Evolutionary conservation across 2,329 filamentous ascomycete genomes (phyloP).

Genomic region (Nectriaceae sp.): DNA sequence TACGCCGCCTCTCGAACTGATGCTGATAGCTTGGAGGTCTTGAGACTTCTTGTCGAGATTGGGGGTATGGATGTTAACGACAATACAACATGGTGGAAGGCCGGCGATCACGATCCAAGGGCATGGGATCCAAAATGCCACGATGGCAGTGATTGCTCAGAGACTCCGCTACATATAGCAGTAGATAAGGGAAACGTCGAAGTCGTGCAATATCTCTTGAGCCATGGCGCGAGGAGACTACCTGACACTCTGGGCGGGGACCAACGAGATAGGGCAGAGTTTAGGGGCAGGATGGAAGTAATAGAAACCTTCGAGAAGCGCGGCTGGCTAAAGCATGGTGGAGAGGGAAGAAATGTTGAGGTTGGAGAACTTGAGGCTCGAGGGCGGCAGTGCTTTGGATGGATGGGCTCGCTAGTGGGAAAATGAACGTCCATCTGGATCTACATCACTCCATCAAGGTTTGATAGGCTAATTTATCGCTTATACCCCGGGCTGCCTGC

Average conservation of each 20-base stretch:
- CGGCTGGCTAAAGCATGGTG: slow-evolving; percentile 76
- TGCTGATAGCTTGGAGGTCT: slow-evolving; percentile 2
- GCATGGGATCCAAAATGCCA: slow-evolving; percentile 8
- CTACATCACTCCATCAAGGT: no score
- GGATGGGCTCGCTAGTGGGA: no score
- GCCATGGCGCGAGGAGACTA: slow-evolving; percentile 6
- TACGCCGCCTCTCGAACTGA: slow-evolving; percentile 4
- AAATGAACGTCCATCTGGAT: no score
- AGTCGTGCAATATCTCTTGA: slow-evolving; percentile 6
- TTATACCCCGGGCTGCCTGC: no score
- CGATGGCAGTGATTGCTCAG: slow-evolving; percentile 7
- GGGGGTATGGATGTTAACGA: slow-evolving; percentile 15
- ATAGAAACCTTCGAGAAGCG: slow-evolving; percentile 26
- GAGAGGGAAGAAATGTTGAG: no score
- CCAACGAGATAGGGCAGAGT: slow-evolving; percentile 2
- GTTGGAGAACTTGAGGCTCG: no score
- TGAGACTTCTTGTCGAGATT: slow-evolving; percentile 8
- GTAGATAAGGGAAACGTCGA: slow-evolving; percentile 7
- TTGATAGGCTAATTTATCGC: no score
- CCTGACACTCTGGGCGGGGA: slow-evolving; percentile 1
- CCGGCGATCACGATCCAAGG: slow-evolving; percentile 8
- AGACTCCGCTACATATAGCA: slow-evolving; percentile 9
- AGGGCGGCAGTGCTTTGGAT: no score
- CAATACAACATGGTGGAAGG: slow-evolving; percentile 7
- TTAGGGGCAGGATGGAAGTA: slow-evolving; percentile 1